Conservation (phyloP, 805 yeast species). For the Kodamaea kakaduensis region DNA sequence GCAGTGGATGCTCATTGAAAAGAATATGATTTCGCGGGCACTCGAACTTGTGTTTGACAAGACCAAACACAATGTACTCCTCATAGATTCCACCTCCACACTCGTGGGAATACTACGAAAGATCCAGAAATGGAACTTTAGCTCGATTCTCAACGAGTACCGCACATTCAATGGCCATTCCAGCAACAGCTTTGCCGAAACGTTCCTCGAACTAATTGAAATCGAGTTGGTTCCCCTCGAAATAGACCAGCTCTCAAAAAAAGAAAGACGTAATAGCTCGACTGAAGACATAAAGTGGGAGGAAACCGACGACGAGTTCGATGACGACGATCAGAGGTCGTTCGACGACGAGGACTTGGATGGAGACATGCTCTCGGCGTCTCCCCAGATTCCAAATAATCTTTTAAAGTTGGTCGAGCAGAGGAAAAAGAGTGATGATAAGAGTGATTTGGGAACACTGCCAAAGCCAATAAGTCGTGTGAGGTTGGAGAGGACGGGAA, state of each 20-base stretch:
- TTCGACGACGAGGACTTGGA: constrained; percentile 40
- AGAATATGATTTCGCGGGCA: constrained; percentile 58
- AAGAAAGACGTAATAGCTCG: constrained; percentile 4
- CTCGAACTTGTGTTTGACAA: constrained; percentile 63
- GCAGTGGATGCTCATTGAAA: constrained; percentile 76
- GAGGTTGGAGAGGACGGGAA: too few relatives aligned
- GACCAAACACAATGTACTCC: constrained; percentile 59
- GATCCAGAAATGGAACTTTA: constrained; percentile 84
- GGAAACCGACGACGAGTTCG: constrained; percentile 19
- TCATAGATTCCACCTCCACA: constrained; percentile 78
- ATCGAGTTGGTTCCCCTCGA: constrained; percentile 46
- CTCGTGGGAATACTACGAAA: constrained; percentile 77
- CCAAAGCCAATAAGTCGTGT: constrained; percentile 18
- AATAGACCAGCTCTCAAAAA: constrained; percentile 22
- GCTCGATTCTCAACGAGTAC: constrained; percentile 81
- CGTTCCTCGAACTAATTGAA: constrained; percentile 70
- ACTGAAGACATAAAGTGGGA: constrained; percentile 10
- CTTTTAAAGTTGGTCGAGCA: constrained; percentile 52
- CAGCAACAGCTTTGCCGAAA: constrained; percentile 75
- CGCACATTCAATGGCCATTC: constrained; percentile 63
- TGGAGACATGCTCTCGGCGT: constrained; percentile 49
- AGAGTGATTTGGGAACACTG: constrained; percentile 27
- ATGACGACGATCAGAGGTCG: constrained; percentile 5
- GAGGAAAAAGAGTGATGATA: constrained; percentile 32
- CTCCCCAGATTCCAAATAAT: constrained; percentile 68